Conservation (phyloP, 345 rosid genomes). For the Rhizophora apiculata region DNA sequence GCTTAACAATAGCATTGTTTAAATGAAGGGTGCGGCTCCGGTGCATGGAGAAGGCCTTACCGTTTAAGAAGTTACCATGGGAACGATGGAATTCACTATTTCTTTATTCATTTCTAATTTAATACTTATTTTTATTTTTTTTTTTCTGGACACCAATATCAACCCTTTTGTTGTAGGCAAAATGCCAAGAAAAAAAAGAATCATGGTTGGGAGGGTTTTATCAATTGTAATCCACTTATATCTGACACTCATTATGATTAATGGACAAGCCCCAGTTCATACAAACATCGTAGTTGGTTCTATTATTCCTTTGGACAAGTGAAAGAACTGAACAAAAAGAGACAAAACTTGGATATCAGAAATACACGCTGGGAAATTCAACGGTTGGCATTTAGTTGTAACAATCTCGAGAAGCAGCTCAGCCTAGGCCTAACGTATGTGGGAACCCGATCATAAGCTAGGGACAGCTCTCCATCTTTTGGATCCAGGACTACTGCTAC, state of each 20-base stretch:
- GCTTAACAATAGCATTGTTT: neutral
- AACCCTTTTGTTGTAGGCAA: neutral
- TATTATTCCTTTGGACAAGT: no score
- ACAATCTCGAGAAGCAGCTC: neutral
- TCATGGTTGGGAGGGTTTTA: no score
- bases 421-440: neutral
- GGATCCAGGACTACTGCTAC: conserved; percentile 25
- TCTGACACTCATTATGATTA: no score
- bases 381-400: neutral
- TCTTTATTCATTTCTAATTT: neutral
- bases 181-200: no score
- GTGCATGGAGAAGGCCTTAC: neutral
- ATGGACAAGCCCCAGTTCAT: no score
- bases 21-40: neutral
- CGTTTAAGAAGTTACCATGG: neutral
- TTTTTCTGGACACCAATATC: neutral
- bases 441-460: conserved; percentile 8
- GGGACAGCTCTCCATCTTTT: conserved; percentile 6
- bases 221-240: no score
- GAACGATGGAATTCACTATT: neutral
- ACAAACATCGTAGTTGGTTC: no score
- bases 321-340: no score
- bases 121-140: neutral
- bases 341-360: no score
- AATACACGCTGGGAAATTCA: no score